Base-by-base conservation (phyloP, 78 protist genomes). In the Dictyostelium citrinum region DNA sequence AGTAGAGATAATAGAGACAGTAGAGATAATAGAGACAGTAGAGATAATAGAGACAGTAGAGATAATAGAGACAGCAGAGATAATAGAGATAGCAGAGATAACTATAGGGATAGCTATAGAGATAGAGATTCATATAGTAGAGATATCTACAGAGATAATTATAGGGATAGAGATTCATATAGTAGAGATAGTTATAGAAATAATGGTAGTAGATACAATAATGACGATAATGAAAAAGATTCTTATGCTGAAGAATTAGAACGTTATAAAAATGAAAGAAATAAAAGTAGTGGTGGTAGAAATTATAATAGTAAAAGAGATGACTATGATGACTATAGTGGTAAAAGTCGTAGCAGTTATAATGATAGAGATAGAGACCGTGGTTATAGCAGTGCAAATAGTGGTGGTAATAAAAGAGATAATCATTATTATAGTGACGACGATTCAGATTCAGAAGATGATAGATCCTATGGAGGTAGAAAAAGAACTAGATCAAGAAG, bases 401-500 rank as follows among this genome's bases (percentile, higher is more conserved):
- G 72, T 27, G 9, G 24, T 58, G 33, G 17, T 27, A 16, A 16
- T 33, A 70, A 35, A 70, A 70, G 77, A 33, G 77, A 70, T 33
- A 35, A 4, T n/a, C n/a, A n/a, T 12, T 31, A 31, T 10, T 24
- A 68, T 31, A 68, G 39, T 68, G 76, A 29, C 22, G 39, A 29
- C 5, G 33, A 29, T n/a, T 1, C 5, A 3, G 74, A 67, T 24
- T 9, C n/a, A 37, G 31, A 72, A 33, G 17, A 41, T 41, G 43
- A 43, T 11, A 75, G 61, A 75, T 6, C 55, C 17, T 16, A 10
- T 14, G 68, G 8, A 22, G 41, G 81, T 58, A 74, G 64, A 77
- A 76, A 43, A 43, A 51, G 92, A 76, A 43, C 24, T 43, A 77
- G 82, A 76, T 76, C 82, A 58, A 76, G 83, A 16, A 49, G 84